A percentile compares a stretch with the other conserved stretches of the same genome.
Conservation (phyloP, 371 early-diverging fungal genomes). For the Lichtheimia ornata region DNA sequence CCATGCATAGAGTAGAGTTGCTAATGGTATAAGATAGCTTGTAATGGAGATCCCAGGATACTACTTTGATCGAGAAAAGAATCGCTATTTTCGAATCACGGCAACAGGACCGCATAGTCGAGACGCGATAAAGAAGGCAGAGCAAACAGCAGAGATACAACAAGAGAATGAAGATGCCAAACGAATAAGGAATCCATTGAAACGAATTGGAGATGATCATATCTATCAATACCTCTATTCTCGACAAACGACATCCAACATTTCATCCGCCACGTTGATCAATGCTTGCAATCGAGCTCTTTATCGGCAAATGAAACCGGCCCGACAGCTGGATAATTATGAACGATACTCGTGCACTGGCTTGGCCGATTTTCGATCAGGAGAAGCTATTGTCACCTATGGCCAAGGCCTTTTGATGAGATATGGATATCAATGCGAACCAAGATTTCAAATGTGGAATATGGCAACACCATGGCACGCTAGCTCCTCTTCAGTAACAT, state of each 20-base stretch:
- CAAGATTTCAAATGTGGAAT: conserved; percentile 29
- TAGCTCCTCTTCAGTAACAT: conserved; percentile 4
- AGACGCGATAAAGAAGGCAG: conserved; percentile 8
- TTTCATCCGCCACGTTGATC: not conserved
- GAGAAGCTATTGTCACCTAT: conserved; percentile 14
- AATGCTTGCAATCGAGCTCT: conserved; percentile 1
- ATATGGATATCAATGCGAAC: conserved; percentile 35
- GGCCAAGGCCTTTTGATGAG: conserved; percentile 10
- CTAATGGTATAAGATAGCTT: not conserved
- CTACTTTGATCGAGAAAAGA: conserved; percentile 52
- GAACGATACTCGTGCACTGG: not conserved
- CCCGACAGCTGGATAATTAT: not conserved
- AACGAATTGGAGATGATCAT: conserved; percentile 1
- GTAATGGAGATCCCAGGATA: conserved; percentile 54
- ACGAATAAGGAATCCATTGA: not conserved
- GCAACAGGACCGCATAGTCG: conserved; percentile 28
- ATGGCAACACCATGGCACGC: not conserved
- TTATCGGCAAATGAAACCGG: not conserved
- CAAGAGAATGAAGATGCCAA: not conserved
- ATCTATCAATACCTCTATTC: not conserved
- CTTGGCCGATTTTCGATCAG: conserved; percentile 6
- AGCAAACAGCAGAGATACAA: conserved; percentile 6
- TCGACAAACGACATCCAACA: not conserved
- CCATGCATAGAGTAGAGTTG: not conserved
- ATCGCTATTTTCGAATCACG: conserved; percentile 54